Evolutionary conservation across 176 grass and related monocot species (phyloP), one percentile per base, ranked within the genome.

Genomic region (Poa annua): DNA sequence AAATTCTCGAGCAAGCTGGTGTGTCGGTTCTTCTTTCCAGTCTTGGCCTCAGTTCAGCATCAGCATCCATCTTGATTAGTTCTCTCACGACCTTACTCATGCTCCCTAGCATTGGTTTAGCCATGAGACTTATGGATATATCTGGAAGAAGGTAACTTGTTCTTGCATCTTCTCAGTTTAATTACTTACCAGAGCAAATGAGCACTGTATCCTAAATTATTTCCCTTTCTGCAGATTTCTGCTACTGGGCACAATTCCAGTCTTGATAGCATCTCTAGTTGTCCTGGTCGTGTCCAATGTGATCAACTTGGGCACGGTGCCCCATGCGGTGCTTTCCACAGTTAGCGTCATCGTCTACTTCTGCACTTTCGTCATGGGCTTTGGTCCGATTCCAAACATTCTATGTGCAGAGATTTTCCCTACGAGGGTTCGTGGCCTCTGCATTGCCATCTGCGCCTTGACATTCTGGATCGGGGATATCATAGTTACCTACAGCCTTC

Each of bases 81-180:
- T 89, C 92, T 84, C 75, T 97, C 44, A 97, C 89, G 35, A 94
- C 94, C 41, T 81, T 97, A 74, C 68, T 97, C 42, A 97, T 97
- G 95, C 92, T 97, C 52, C 95, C 95, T 61, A 91, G 92, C 84
- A 97, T 97, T 78, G 92, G 90, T 61, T 81, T 97, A 65, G 92
- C 95, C 38, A 97, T 97, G 95, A 91, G 88, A 77, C 92, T 97
- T 57, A 97, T 97, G 95, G 95, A 97, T 87, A 87, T 97, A 73
- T 94, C 92, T 71, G 92, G 95, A 73, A 83, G 95, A 91, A 97
- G 95, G 95, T 94, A 94, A 89, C 10, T 83, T 76, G 15, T 78
- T 74, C 14, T 59, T 25, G 7, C 59, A 73, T 53, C 14, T 75
- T 76, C 16, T 66, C 85, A 34, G 9, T 79, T 17, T 57, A 57